Percentiles rank a stretch among this genome's conserved stretches.
Conservation (phyloP, 2,329 filamentous ascomycete species). For the Hymenotorrendiella dingleyae region DNA sequence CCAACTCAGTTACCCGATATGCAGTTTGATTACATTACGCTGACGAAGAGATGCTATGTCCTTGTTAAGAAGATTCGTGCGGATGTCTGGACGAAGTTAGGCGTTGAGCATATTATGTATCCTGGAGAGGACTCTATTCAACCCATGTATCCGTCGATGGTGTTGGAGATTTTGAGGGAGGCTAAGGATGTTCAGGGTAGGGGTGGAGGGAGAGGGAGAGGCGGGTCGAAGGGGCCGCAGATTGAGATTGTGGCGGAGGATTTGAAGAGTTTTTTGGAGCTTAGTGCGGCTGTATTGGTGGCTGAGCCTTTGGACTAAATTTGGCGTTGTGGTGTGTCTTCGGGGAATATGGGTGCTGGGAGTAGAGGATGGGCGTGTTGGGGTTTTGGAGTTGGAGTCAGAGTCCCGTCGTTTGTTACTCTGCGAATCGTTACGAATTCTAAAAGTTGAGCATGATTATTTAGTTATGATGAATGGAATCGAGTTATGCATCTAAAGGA, state of each 20-base stretch:
- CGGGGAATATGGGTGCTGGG: too few relatives aligned
- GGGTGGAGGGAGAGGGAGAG: not conserved
- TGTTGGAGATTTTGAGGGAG: not conserved
- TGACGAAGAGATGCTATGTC: not conserved
- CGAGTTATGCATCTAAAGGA: too few relatives aligned
- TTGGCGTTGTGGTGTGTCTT: too few relatives aligned
- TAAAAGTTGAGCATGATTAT: too few relatives aligned
- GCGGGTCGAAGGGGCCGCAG: not conserved
- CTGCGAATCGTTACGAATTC: too few relatives aligned
- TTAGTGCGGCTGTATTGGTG: too few relatives aligned
- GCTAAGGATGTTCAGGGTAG: not conserved
- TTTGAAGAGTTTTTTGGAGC: not conserved
- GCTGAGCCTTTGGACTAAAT: too few relatives aligned
- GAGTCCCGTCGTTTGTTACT: too few relatives aligned
- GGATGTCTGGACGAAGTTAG: not conserved
- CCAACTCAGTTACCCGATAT: not conserved
- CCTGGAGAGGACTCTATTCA: not conserved
- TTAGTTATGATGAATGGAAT: too few relatives aligned
- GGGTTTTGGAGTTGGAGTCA: too few relatives aligned
- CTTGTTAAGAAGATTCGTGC: not conserved
- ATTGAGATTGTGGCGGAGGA: not conserved
- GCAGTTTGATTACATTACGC: constrained; percentile 1
- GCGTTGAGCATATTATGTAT: not conserved
- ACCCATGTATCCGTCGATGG: not conserved
- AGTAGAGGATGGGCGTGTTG: too few relatives aligned